A percentile compares a stretch with the other conserved stretches of the same genome.
Conservation (phyloP, 2,329 filamentous ascomycete genomes). For the Aspergillus transmontanensis region DNA sequence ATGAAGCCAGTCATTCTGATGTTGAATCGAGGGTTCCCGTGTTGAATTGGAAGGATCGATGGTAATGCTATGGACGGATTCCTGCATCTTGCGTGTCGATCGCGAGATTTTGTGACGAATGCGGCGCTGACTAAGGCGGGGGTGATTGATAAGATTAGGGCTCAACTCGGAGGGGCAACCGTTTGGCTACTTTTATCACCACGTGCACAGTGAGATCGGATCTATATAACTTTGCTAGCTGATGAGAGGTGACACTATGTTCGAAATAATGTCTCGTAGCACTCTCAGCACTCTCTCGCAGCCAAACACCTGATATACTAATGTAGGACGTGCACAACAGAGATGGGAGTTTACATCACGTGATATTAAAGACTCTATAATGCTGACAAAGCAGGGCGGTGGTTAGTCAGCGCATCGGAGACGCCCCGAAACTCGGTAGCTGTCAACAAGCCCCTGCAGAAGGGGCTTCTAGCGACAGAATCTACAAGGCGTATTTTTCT, state of each 20-base stretch:
- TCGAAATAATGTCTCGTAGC: too few species aligned
- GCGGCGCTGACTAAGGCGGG: constrained; percentile 18
- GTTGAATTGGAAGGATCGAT: constrained; percentile 26
- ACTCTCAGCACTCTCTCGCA: not conserved
- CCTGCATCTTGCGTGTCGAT: not conserved
- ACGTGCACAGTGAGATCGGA: not conserved
- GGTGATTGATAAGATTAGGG: constrained; percentile 23
- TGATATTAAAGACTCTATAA: too few species aligned
- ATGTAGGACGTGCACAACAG: too few species aligned
- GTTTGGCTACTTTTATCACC: not conserved
- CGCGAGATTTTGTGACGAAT: constrained; percentile 5
- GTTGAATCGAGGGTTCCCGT: constrained; percentile 16
- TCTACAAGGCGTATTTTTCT: too few species aligned
- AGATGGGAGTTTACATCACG: too few species aligned
- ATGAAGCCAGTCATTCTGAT: constrained; percentile 61
- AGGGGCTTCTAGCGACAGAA: too few species aligned
- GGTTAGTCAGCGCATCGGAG: too few species aligned
- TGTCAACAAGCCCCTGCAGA: too few species aligned
- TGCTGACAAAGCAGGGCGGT: too few species aligned
- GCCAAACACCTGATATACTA: not conserved
- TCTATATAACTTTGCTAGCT: not conserved
- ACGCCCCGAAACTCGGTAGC: too few species aligned
- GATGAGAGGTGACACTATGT: not conserved
- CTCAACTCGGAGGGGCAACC: not conserved
- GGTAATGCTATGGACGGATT: not conserved